Conservation (phyloP, 768 basidiomycete species). For the Pluteus cervinus region DNA sequence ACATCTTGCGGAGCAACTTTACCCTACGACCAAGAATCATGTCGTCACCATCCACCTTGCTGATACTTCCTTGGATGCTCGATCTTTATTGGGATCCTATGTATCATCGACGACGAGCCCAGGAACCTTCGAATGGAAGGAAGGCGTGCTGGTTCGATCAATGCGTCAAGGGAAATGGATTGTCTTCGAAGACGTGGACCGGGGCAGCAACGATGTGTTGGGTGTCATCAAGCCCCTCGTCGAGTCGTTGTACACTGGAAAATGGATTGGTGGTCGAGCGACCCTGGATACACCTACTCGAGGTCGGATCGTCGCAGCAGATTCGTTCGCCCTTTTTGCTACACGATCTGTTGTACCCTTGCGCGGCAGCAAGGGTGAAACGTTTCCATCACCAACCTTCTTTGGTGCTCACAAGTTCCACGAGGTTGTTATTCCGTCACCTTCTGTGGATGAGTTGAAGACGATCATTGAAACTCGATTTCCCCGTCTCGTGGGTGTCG, state of each 20-base stretch:
- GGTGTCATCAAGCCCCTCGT: constrained; percentile 81
- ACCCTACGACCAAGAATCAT: constrained; percentile 56
- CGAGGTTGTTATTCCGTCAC: constrained; percentile 59
- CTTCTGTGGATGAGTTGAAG: constrained; percentile 60
- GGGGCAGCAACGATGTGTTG: constrained; percentile 84
- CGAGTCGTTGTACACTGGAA: constrained; percentile 62
- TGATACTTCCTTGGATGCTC: constrained; percentile 92
- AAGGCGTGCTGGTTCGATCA: constrained; percentile 86
- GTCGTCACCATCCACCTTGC: constrained; percentile 86
- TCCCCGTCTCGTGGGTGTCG: constrained; percentile 45
- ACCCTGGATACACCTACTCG: constrained; percentile 68
- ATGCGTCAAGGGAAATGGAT: constrained; percentile 91
- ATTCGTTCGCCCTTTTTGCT: constrained; percentile 83
- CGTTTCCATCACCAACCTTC: constrained; percentile 61
- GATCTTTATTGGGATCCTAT: constrained; percentile 89
- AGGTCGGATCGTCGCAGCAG: constrained; percentile 67
- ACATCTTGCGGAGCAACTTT: constrained; percentile 64
- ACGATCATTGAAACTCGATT: constrained; percentile 67
- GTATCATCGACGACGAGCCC: constrained; percentile 78
- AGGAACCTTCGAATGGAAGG: constrained; percentile 94
- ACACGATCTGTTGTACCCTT: constrained; percentile 58
- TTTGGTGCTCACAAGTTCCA: constrained; percentile 82
- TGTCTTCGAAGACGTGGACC: constrained; percentile 88
- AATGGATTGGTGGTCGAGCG: constrained; percentile 72
- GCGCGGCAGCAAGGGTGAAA: constrained; percentile 16